Base-by-base conservation (phyloP, 345 rosid genomes). In the Citrus maxima region DNA sequence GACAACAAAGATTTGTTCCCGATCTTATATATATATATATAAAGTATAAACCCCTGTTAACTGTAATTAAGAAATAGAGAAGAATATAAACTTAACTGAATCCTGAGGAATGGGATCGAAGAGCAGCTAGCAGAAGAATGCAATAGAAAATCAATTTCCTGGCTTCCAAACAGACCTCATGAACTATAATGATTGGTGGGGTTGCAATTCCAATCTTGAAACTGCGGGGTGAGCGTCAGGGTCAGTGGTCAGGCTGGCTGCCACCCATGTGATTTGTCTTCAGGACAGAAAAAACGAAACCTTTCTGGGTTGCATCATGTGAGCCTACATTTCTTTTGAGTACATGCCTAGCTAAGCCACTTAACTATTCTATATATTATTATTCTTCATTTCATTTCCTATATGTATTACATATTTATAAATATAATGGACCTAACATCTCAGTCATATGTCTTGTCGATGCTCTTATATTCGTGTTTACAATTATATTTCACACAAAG, bases 191-290 rank as follows among this genome's bases (percentile, higher is more conserved):
- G 37, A 64, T 34, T 56, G 42, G 81, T 84, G 81, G 83, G 79
- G 79, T 70, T 84, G 7, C 62, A 40, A 66, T 72, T 18, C 10
- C 56, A 13, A 61, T 61, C 59, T 61, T 74, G 9, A 10, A 16
- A 62, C 28, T 25, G 61, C 14, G 25, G 18, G 25, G 56, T 30
- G 19, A 34, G 10, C 2, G 30, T 62, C 27, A 35, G 79, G 61
- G 76, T 67, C n/a, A 69, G 58, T 13, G 22, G 58, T 72, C 38
- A 73, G 55, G 80, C 34, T 72, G 66, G 78, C 82, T 58, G 83
- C 80, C 83, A 61, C 77, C 84, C 87, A 82, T 76, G 82, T 86
- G 84, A 80, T 70, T 58, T 83, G 85, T 72, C 80, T 71, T 13
- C 13, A 16, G 24, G 78, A 67, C 66, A 67, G 67, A 56, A 75